Evolutionary conservation across 2,329 filamentous ascomycete genomes (phyloP).

Genomic region (Dryadomyces quercus-mongolicae): DNA sequence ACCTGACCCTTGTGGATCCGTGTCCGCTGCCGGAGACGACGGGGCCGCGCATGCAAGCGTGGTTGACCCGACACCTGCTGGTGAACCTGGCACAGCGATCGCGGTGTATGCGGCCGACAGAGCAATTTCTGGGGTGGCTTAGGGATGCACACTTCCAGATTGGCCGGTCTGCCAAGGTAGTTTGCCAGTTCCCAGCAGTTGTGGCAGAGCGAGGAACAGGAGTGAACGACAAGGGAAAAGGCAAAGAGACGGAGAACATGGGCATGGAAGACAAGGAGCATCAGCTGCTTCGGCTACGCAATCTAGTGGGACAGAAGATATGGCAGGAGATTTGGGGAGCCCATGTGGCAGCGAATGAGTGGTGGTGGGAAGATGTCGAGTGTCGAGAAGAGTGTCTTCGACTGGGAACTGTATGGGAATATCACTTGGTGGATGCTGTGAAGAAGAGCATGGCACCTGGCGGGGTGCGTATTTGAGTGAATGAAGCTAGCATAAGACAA

Average conservation of each 20-base stretch:
- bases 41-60: conserved; percentile 44
- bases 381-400: conserved; percentile 43
- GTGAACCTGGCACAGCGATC: conserved; percentile 46
- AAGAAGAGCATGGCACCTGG: conserved; percentile 22
- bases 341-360: conserved; percentile 33
- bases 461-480: background rate
- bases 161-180: conserved; percentile 33
- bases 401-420: conserved; percentile 46
- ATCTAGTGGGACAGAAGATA: conserved; percentile 40
- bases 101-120: conserved; percentile 46
- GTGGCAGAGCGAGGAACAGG: conserved; percentile 16
- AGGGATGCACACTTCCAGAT: conserved; percentile 39
- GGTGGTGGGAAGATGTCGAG: conserved; percentile 51
- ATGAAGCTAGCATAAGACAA: no score
- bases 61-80: conserved; percentile 50
- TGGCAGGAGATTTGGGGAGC: conserved; percentile 51
- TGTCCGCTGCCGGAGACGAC: conserved; percentile 41
- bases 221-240: background rate
- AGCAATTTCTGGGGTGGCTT: conserved; percentile 47
- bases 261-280: background rate
- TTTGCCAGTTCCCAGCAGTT: conserved; percentile 33
- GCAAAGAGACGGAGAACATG: background rate
- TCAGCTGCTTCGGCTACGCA: conserved; percentile 28
- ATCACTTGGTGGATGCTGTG: conserved; percentile 42
- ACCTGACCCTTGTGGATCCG: conserved; percentile 52